phyloP scores from a whole-genome alignment of 1,139 yeast genomes.

The Yamadazyma jaroonii region DNA sequence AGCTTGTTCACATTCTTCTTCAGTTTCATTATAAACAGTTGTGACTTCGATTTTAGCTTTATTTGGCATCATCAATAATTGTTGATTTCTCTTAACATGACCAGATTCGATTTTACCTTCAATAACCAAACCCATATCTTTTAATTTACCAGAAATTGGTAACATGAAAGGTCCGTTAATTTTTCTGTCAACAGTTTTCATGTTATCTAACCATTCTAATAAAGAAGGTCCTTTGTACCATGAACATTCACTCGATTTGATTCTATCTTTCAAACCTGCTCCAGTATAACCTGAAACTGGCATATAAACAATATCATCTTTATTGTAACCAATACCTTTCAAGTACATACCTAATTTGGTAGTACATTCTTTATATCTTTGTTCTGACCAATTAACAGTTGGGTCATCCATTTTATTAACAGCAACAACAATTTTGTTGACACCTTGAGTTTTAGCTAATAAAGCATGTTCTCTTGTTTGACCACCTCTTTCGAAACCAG shows the following conservation, averaged over 20 bases:
- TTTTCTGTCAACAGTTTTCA: constrained; percentile 82
- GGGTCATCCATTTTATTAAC: constrained; percentile 99
- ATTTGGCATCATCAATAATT: constrained; percentile 89
- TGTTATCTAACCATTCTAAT: constrained; percentile 80
- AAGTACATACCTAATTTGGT: constrained; percentile 72
- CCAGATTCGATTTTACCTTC: constrained; percentile 99
- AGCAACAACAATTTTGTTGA: constrained; percentile 85
- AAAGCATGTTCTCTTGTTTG: constrained; percentile 99
- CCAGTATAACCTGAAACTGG: constrained; percentile 99
- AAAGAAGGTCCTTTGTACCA: constrained; percentile 95
- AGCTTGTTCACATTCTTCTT: constrained; percentile 88
- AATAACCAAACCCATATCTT: constrained; percentile 93
- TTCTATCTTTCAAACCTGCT: constrained; percentile 90
- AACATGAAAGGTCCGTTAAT: constrained; percentile 95
- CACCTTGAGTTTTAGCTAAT: constrained; percentile 97
- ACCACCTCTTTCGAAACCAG: constrained; percentile 99
- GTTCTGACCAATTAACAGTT: constrained; percentile 93
- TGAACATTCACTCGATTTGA: constrained; percentile 67
- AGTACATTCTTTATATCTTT: constrained; percentile 94
- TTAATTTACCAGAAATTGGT: constrained; percentile 92
- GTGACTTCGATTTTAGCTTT: constrained; percentile 77
- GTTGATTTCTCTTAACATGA: constrained; percentile 75
- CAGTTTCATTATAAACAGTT: constrained; percentile 90
- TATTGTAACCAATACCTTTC: constrained; percentile 86
- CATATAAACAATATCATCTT: constrained; percentile 85